These are phyloP conservation scores for Parasarocladium wereldwijsianum DNA, from an alignment of 2,329 filamentous ascomycete species.

Conservation along the genomic window DNA sequence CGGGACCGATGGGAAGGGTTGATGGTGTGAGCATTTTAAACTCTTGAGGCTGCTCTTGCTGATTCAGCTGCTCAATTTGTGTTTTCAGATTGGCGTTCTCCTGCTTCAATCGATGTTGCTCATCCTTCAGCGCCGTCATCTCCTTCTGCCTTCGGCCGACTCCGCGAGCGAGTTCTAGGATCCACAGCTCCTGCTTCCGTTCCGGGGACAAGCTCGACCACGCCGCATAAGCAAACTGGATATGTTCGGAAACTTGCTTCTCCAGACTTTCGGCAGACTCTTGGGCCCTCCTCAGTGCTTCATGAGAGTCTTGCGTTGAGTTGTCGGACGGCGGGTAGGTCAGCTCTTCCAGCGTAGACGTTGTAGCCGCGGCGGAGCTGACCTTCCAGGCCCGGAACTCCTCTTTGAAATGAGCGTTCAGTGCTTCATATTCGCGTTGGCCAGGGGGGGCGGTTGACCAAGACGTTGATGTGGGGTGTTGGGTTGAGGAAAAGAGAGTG, in stretches of 20 bases:
- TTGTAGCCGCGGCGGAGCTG: slow-evolving; percentile 33
- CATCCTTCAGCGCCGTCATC: slow-evolving; percentile 32
- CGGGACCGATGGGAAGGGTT: slow-evolving; percentile 35
- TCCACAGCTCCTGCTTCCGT: slow-evolving; percentile 44
- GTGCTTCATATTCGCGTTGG: slow-evolving; percentile 56
- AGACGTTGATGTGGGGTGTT: slow-evolving; percentile 61
- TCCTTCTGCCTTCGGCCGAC: slow-evolving; percentile 43
- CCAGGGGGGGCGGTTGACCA: slow-evolving; percentile 71
- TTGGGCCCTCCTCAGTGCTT: slow-evolving; percentile 32
- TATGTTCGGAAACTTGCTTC: slow-evolving; percentile 55
- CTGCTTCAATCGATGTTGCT: slow-evolving; percentile 36
- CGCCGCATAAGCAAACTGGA: slow-evolving; percentile 61
- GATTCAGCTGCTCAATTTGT: slow-evolving; percentile 44
- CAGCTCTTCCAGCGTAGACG: slow-evolving; percentile 33
- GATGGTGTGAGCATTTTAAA: slow-evolving; percentile 37
- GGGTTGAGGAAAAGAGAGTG: slow-evolving; percentile 68
- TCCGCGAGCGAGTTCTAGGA: slow-evolving; percentile 44
- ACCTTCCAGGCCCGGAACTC: slow-evolving; percentile 54
- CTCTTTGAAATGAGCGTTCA: slow-evolving; percentile 51
- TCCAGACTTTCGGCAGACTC: slow-evolving; percentile 45
- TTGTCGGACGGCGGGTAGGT: slow-evolving; percentile 28
- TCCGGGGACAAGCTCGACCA: slow-evolving; percentile 53
- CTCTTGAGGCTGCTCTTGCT: slow-evolving; percentile 44
- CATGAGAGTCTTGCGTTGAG: slow-evolving; percentile 26
- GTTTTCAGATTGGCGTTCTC: slow-evolving; percentile 40